A percentile compares a stretch with the other conserved stretches of the same genome.
phyloP scores from a whole-genome alignment of 768 basidiomycete species.

The Tephrocybe rancida region DNA sequence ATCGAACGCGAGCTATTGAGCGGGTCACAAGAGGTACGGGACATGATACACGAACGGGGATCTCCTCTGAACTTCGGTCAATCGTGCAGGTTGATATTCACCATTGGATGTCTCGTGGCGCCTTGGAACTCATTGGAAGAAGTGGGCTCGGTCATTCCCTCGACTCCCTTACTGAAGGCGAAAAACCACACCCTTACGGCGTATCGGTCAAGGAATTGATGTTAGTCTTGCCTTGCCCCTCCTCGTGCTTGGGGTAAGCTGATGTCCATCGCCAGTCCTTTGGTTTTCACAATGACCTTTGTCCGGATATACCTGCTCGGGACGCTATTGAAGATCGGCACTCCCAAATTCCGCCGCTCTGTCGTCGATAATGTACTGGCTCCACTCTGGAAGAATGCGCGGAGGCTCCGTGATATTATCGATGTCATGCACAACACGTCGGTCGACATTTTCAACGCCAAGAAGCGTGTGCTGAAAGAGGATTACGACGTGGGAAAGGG shows the following conservation, averaged over 20 bases:
- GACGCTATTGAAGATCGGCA: constrained; percentile 27
- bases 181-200: constrained; percentile 27
- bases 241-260: too few species aligned
- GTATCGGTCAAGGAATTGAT: constrained; percentile 24
- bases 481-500: constrained; percentile 32
- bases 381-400: constrained; percentile 18
- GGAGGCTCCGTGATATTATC: constrained; percentile 25
- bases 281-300: constrained; percentile 4
- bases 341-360: constrained; percentile 33
- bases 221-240: constrained; percentile 16
- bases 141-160: constrained; percentile 32
- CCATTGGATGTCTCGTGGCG: constrained; percentile 28
- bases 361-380: constrained; percentile 26
- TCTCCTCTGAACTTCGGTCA: background rate
- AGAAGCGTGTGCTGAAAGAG: constrained; percentile 29
- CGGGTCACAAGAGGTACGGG: constrained; percentile 15
- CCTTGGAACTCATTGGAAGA: constrained; percentile 31
- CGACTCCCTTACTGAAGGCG: constrained; percentile 26
- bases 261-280: background rate
- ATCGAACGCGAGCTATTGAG: constrained; percentile 7
- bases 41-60: background rate
- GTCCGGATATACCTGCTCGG: constrained; percentile 23
- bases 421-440: constrained; percentile 32
- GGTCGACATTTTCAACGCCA: constrained; percentile 28
- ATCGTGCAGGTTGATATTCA: constrained; percentile 22